phyloP scores from a whole-genome alignment of 306 rosid species.

The Glycine latifolia region DNA sequence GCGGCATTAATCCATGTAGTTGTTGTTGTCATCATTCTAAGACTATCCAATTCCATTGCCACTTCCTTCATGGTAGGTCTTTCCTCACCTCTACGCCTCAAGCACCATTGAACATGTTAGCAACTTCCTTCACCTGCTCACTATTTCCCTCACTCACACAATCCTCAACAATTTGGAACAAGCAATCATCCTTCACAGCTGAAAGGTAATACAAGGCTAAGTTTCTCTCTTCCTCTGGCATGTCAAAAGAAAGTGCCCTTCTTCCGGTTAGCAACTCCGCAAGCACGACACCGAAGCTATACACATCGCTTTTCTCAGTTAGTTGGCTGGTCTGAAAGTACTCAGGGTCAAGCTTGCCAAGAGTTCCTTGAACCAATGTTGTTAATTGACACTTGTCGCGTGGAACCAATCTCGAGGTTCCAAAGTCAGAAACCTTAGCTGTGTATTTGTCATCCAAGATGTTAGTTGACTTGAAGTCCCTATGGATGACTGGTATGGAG shows the following conservation, averaged over 20 bases:
- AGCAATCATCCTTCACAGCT: conserved; percentile 16
- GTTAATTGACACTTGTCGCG: conserved; percentile 41
- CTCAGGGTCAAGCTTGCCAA: conserved; percentile 49
- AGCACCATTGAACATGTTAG: conserved; percentile 24
- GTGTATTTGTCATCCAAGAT: conserved; percentile 40
- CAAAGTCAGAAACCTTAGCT: conserved; percentile 52
- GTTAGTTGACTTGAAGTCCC: conserved; percentile 50
- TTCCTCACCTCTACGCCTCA: conserved; percentile 36
- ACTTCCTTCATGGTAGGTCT: conserved; percentile 55
- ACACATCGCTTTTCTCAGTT: conserved; percentile 55
- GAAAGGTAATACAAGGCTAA: conserved; percentile 45
- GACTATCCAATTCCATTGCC: conserved; percentile 43
- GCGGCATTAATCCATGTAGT: conserved; percentile 15
- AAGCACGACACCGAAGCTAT: conserved; percentile 56
- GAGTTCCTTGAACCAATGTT: conserved; percentile 51
- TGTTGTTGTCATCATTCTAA: conserved; percentile 20
- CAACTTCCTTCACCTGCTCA: conserved; percentile 38
- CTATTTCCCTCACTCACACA: conserved; percentile 12
- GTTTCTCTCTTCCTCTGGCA: conserved; percentile 38
- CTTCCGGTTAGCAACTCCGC: conserved; percentile 47
- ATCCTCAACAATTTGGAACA: conserved; percentile 36
- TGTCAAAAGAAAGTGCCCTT: conserved; percentile 40
- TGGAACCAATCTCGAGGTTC: conserved; percentile 46
- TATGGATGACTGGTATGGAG: conserved; percentile 48
- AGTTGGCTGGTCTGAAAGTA: conserved; percentile 46